These are phyloP conservation scores for Aspergillus cavernicola DNA, from an alignment of 495 filamentous ascomycete species.

Conservation along the genomic window DNA sequence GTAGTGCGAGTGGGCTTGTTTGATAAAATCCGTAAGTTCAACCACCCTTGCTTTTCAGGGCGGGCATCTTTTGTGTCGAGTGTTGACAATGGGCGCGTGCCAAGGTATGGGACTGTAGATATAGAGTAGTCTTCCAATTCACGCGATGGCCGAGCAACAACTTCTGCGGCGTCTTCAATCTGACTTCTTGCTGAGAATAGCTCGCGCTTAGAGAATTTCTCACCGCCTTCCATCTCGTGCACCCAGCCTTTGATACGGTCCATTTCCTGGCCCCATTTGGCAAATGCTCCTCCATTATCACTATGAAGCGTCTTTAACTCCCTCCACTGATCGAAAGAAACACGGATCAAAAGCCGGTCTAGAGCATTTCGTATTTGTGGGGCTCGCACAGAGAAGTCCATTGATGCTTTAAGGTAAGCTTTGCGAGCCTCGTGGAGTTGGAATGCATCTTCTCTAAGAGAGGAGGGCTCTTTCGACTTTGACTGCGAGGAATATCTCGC, in stretches of 20 bases:
- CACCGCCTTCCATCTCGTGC: conserved; percentile 83
- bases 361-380: conserved; percentile 77
- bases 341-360: conserved; percentile 77
- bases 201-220: conserved; percentile 74
- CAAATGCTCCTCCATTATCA: conserved; percentile 51
- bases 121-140: conserved; percentile 91
- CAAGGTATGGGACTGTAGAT: conserved; percentile 80
- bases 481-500: conserved; percentile 77
- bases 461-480: conserved; percentile 89
- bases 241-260: conserved; percentile 89
- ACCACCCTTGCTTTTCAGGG: conserved; percentile 90
- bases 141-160: conserved; percentile 70
- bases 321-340: conserved; percentile 82
- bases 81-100: conserved; percentile 63
- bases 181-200: conserved; percentile 73
- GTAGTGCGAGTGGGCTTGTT: conserved; percentile 83
- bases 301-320: conserved; percentile 70
- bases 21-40: conserved; percentile 75
- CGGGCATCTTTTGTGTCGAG: conserved; percentile 36
- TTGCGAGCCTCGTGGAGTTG: conserved; percentile 92
- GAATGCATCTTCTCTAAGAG: conserved; percentile 91
- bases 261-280: conserved; percentile 70
- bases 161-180: conserved; percentile 74
- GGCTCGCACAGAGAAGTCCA: conserved; percentile 87
- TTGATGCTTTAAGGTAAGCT: conserved; percentile 81